Base-by-base conservation (phyloP, 306 rosid genomes). In the Malus asiatica region DNA sequence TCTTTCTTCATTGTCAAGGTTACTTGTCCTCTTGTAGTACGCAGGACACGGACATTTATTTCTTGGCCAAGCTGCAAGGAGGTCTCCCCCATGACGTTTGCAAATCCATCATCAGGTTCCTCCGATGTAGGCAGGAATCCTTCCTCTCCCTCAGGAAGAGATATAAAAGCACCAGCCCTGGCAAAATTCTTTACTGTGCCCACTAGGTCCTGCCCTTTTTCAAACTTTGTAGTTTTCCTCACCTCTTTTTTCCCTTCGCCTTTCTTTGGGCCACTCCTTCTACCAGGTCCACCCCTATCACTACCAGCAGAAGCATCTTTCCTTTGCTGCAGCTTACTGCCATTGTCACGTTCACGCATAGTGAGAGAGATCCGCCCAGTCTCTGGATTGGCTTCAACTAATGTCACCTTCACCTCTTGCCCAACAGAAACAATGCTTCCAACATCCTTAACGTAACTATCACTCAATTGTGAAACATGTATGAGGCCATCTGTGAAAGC, bases 121-220 rank as follows among this genome's bases (percentile, higher is more conserved):
- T 96, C 99, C 1, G 94, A 84, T 46, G 77, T 27, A 12, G 97
- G 99, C 59, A 96, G 88, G 82, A 96, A 96, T 58, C 97, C 99
- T 85, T 96, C 99, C 85, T 96, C 98, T n/a, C 94, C 99, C 32
- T 93, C 97, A 19, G 98, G 96, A 84, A 96, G 99, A 66, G 98
- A 83, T 66, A 93, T 85, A 76, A 90, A 96, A 82, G 98, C 84
- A 82, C 99, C 99, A 8, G 90, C 87, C 88, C 97, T 81, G 35
- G 76, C 77, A 79, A 81, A 55, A 80, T 96, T 96, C 88, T 96
- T 96, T 83, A 96, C 99, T 0, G 90, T 87, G 48, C 98, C 99
- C 63, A 84, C 83, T 73, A 96, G 78, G 51, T 90, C 91, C 83
- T 96, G 99, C 79, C 98, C 99, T 72, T 80, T 71, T 12, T 63